phyloP scores from a whole-genome alignment of 2,329 filamentous ascomycete species.

The Helminthosporium solani region DNA sequence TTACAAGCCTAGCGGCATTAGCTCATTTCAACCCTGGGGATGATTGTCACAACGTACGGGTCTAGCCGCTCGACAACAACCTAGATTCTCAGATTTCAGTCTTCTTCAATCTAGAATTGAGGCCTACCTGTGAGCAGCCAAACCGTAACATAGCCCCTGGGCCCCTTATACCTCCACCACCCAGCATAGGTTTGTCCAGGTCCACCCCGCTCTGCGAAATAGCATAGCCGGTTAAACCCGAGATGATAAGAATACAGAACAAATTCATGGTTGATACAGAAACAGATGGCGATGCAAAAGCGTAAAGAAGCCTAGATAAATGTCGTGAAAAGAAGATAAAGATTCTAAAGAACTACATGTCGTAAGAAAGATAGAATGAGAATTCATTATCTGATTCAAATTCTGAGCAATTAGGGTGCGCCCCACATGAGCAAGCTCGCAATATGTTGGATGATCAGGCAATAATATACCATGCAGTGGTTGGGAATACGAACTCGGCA shows the following conservation, averaged over 20 bases:
- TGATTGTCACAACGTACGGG: constrained; percentile 14
- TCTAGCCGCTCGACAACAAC: constrained; percentile 23
- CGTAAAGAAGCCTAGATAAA: too few species aligned
- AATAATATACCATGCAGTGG: background rate
- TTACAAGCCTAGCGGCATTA: constrained; percentile 17
- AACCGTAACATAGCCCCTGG: constrained; percentile 23
- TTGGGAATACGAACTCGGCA: background rate
- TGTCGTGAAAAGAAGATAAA: background rate
- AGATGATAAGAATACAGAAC: constrained; percentile 1
- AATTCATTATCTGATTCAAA: background rate
- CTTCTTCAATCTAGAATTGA: background rate
- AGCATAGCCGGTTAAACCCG: background rate
- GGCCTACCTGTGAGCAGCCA: constrained; percentile 18
- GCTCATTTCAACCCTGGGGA: too few species aligned
- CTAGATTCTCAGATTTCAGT: constrained; percentile 4
- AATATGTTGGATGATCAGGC: background rate
- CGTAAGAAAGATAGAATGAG: background rate
- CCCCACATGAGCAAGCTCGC: background rate
- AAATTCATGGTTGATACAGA: constrained; percentile 1
- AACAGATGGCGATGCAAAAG: background rate
- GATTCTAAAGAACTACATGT: background rate
- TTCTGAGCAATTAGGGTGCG: background rate
- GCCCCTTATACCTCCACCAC: constrained; percentile 16
- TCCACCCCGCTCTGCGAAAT: constrained; percentile 17
- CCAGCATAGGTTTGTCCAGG: constrained; percentile 19